Evolutionary conservation across 2,329 filamentous ascomycete species (phyloP).

Genomic region (Colletotrichum somersetense): DNA sequence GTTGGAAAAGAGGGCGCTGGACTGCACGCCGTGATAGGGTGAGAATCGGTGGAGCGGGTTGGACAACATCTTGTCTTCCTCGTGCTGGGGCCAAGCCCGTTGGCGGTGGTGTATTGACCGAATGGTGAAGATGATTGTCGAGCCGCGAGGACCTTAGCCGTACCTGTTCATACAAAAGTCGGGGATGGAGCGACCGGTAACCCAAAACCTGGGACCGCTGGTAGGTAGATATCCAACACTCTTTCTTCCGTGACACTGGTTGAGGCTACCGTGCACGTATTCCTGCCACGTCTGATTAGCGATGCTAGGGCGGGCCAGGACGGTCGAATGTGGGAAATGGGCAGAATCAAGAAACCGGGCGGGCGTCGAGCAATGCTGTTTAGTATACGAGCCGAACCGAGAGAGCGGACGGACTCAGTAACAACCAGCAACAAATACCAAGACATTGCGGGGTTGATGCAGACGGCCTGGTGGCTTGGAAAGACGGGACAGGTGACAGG

Average conservation of each 20-base stretch:
- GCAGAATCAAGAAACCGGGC: constrained; percentile 48
- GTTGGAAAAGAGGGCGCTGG: constrained; percentile 67
- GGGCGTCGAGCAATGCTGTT: constrained; percentile 50
- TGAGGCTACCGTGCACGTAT: background rate
- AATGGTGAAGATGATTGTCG: constrained; percentile 23
- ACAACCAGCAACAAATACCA: constrained; percentile 51
- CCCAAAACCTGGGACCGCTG: background rate
- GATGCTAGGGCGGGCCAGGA: constrained; percentile 57
- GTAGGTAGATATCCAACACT: constrained; percentile 27
- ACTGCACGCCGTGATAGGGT: constrained; percentile 69
- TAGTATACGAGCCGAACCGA: constrained; percentile 52
- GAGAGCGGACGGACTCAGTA: constrained; percentile 55
- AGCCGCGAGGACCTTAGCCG: constrained; percentile 6
- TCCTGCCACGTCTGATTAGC: constrained; percentile 48
- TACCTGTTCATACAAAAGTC: constrained; percentile 23
- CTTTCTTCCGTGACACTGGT: background rate
- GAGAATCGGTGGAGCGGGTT: constrained; percentile 74
- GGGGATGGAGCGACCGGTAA: background rate
- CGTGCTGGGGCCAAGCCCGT: constrained; percentile 37
- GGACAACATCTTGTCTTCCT: constrained; percentile 66
- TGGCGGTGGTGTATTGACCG: constrained; percentile 16
- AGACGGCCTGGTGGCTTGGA: constrained; percentile 44
- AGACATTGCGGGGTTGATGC: constrained; percentile 54
- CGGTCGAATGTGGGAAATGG: constrained; percentile 52
- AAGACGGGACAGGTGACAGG: constrained; percentile 45